Evolutionary conservation across 140 eudicot species (phyloP), one percentile per base, ranked within the genome.

Genomic region (Oenanthe javanica): DNA sequence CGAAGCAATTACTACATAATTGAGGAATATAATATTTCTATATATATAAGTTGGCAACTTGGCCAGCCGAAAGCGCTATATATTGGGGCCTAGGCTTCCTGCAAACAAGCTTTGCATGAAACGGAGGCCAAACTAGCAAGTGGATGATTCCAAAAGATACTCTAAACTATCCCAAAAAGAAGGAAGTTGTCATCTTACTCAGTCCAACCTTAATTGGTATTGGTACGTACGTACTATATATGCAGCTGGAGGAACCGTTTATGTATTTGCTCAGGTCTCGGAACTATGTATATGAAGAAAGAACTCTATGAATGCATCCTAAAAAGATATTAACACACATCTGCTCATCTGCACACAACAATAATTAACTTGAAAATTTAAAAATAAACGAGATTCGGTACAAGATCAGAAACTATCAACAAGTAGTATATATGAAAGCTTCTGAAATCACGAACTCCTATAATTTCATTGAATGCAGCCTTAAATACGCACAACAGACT

Each of bases 381-480:
- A 43, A 43, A 43, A 43, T 43, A 43, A 4, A 42, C 13, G 13
- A 59, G 13, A 59, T 12, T 59, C 25, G 9, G 31, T 7, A 59
- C 31, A 36, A 69, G 43, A 69, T 66, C 43, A 66, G 16, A 71
- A 70, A 71, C 43, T 14, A 45, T 1, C 8, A 40, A 43, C 19
- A 36, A 40, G 23, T 71, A 31, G 31, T 31, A 31, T 31, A 31
- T 31, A 25, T 71, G 25, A 71, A 38, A 27, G 76, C 6, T 70
- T 71, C 9, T 42, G 50, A 71, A 42, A 42, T 43, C 27, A 71
- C 7, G 50, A 71, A 42, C 23, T 71, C 66, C 77, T 55, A 74
- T 40, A 74, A 74, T n/a, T 74, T 74, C 42, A 74, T 31, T 19
- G 16, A 46, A 74, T 21, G 78, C 12, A 47, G 47, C 78, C 59